Base-by-base conservation (phyloP, 2,329 filamentous ascomycete genomes). In the Harringtonia aguacate region DNA sequence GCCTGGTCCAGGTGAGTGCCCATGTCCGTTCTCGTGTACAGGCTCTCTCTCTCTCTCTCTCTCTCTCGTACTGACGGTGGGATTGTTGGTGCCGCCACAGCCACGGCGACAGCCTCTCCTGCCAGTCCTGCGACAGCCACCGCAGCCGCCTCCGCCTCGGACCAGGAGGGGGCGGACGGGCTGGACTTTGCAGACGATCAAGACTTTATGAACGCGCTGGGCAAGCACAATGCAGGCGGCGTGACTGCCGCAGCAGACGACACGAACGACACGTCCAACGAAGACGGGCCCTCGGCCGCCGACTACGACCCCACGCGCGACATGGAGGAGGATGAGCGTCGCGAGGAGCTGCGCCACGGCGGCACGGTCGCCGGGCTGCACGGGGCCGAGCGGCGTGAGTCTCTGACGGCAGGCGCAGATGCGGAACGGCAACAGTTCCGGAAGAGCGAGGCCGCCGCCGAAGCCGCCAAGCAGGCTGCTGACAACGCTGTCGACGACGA, bases 221-320 rank as follows among this genome's bases (percentile, higher is more conserved):
- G 65, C 30, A 62, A 67, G 49, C 54, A 54, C 35, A 64, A 66
- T 39, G 17, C 33, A n/a, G 17, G 15, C 34, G 31, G 29, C 7
- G 24, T n/a, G n/a, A n/a, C n/a, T n/a, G n/a, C 22, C 9, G 14
- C 17, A 12, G 34, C 10, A 12, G 24, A 28, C 10, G 41, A 27
- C 4, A 48, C 50, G 15, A 21, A 22, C 13, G 41, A 30, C 4
- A 48, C 50, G 15, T 18, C 10, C 12, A 20, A 20, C n/a, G 74
- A 77, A 50, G 83, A 92, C 55, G 86, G 83, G 8, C 84, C 86
- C 7, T 95, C 88, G n/a, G 89, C 89, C 37, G 88, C 87, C 47
- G 86, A 95, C 61, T 95, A 95, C 59, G 86, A 95, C 57, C 89
- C 89, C 1, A 92, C 81, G 2, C 71, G 81, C 52, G 89, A 95